Evolutionary conservation across 208 protist species (phyloP).

Genomic region (Perkinsela sp.): DNA sequence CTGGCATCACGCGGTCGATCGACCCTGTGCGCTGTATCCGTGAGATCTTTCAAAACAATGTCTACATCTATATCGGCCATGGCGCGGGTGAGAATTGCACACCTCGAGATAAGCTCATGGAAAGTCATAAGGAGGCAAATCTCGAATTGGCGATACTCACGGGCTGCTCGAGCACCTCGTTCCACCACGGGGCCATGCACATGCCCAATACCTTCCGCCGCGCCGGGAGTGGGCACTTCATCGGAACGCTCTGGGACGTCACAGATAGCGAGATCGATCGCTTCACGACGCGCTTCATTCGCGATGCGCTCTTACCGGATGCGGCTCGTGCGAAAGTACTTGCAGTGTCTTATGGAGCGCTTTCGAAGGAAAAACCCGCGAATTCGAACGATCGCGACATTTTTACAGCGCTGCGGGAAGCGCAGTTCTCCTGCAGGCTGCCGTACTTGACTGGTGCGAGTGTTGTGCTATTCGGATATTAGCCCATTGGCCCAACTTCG

Average conservation of each 20-base stretch:
- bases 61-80: constrained; percentile 1
- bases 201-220: not conserved
- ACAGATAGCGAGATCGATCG: not conserved
- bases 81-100: not conserved
- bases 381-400: too few species aligned
- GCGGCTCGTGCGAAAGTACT: too few species aligned
- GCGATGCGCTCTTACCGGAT: not conserved
- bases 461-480: not conserved
- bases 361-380: too few species aligned
- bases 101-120: not conserved
- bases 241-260: not conserved
- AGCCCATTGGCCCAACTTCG: too few species aligned
- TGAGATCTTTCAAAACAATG: not conserved
- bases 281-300: not conserved
- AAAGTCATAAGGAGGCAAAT: not conserved
- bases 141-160: not conserved
- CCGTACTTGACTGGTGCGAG: not conserved
- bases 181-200: not conserved
- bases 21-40: not conserved
- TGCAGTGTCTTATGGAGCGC: too few species aligned
- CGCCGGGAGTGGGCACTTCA: not conserved
- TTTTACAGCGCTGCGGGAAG: too few species aligned
- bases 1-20: not conserved
- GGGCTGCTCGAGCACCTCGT: not conserved
- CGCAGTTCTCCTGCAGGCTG: not conserved